phyloP scores from a whole-genome alignment of 148 eudicot genomes.

The Nyssa sinensis region DNA sequence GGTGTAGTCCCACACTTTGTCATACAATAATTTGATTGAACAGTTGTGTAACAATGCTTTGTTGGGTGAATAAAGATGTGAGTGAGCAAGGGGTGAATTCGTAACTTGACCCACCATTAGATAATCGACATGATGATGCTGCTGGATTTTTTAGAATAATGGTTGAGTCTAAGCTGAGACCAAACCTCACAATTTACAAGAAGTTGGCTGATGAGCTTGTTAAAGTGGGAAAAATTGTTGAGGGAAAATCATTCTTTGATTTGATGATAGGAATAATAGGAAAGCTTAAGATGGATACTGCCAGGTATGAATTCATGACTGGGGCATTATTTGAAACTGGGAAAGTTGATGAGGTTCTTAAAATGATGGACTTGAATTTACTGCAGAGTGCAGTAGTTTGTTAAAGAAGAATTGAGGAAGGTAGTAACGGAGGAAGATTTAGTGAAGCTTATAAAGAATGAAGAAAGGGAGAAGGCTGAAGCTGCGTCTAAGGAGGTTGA shows the following conservation, averaged over 20 bases:
- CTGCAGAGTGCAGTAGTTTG: constrained; percentile 72
- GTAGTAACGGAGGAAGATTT: constrained; percentile 76
- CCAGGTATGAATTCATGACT: constrained; percentile 73
- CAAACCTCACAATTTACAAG: constrained; percentile 68
- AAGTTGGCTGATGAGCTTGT: constrained; percentile 75
- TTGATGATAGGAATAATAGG: constrained; percentile 87
- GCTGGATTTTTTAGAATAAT: constrained; percentile 71
- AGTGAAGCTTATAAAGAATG: constrained; percentile 57
- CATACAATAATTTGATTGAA: constrained; percentile 75
- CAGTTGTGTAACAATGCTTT: constrained; percentile 62
- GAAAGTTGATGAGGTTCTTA: constrained; percentile 68
- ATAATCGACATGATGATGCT: constrained; percentile 74
- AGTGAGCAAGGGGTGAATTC: constrained; percentile 68
- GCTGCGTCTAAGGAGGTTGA: constrained; percentile 70
- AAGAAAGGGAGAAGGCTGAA: constrained; percentile 82
- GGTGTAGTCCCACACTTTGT: constrained; percentile 70
- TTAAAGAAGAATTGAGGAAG: constrained; percentile 62
- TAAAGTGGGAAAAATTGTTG: constrained; percentile 71
- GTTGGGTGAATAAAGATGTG: constrained; percentile 67
- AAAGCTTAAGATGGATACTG: constrained; percentile 82
- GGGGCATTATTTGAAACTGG: constrained; percentile 70
- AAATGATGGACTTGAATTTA: constrained; percentile 68
- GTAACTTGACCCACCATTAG: constrained; percentile 81
- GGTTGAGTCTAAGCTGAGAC: constrained; percentile 77
- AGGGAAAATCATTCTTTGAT: constrained; percentile 83